These are phyloP conservation scores for Carex arenaria DNA, from an alignment of 202 grass and related monocot genomes.

Conservation along the genomic window DNA sequence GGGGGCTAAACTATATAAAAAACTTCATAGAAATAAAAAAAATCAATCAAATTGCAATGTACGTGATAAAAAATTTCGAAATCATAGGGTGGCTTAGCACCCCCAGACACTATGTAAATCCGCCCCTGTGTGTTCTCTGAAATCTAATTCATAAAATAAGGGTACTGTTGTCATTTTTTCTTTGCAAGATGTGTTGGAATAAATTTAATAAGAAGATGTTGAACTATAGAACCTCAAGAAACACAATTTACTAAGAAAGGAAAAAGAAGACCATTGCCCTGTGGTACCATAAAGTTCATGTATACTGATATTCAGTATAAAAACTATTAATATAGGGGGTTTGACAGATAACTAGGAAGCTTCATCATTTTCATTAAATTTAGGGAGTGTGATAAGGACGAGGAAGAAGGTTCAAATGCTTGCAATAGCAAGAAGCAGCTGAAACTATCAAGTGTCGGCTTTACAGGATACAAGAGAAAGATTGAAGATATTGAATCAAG, in stretches of 20 bases:
- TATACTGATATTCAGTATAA: too few species aligned
- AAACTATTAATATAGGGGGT: too few species aligned
- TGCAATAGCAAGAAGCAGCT: slow-evolving; percentile 53
- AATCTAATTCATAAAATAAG: too few species aligned
- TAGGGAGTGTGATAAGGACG: slow-evolving; percentile 82
- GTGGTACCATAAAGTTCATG: background rate
- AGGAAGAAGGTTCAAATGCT: slow-evolving; percentile 46
- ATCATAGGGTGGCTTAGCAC: too few species aligned
- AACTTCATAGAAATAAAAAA: too few species aligned
- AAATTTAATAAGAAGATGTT: background rate
- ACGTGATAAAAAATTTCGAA: too few species aligned
- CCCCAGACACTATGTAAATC: too few species aligned
- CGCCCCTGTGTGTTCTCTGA: too few species aligned
- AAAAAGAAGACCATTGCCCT: background rate
- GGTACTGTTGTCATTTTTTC: too few species aligned
- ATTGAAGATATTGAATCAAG: slow-evolving; percentile 73
- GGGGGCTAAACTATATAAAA: too few species aligned
- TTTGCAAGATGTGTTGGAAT: too few species aligned
- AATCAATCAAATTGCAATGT: too few species aligned
- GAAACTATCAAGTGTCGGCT: slow-evolving; percentile 68
- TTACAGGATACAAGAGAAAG: slow-evolving; percentile 71
- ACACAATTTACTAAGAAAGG: background rate
- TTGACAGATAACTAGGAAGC: background rate
- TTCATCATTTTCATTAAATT: background rate
- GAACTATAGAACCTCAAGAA: background rate